These are phyloP conservation scores for Pseudoscleropodium purum DNA, from an alignment of 225 moss, liverwort and hornwort genomes.

Conservation along the genomic window DNA sequence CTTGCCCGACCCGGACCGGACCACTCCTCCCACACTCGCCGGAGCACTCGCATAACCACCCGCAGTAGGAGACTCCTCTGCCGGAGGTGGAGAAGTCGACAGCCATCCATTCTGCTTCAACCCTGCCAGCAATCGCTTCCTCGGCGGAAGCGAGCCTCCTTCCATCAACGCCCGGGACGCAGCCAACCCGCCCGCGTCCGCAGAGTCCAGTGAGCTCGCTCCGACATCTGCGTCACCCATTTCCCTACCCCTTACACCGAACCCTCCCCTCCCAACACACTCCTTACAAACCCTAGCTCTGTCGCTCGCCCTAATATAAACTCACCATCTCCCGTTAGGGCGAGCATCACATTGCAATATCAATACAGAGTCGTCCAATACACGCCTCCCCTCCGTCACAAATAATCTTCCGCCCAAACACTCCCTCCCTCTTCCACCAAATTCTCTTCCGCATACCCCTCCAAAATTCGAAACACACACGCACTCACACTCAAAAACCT, in stretches of 20 bases:
- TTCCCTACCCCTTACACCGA: background rate
- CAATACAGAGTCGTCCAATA: background rate
- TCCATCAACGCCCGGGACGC: conserved; percentile 71
- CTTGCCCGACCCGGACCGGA: conserved; percentile 14
- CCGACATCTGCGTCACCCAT: conserved; percentile 52
- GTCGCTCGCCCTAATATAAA: conserved; percentile 11
- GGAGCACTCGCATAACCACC: background rate
- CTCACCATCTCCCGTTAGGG: conserved; percentile 4
- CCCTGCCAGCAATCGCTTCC: conserved; percentile 90
- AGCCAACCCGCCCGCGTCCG: conserved; percentile 32
- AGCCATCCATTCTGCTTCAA: conserved; percentile 81
- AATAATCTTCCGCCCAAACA: background rate
- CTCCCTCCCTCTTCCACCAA: background rate
- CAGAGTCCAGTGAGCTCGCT: conserved; percentile 31
- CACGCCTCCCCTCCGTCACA: background rate
- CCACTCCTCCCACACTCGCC: conserved; percentile 10
- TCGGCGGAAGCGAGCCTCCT: conserved; percentile 81
- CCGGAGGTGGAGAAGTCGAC: conserved; percentile 33
- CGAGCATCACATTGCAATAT: conserved; percentile 30
- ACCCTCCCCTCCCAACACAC: background rate
- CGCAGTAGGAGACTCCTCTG: conserved; percentile 21
- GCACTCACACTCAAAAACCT: background rate
- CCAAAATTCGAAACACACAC: background rate
- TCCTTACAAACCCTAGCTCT: conserved; percentile 30
- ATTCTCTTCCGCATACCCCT: background rate